Evolutionary conservation across 306 rosid genomes (phyloP).

Genomic region (Cucurbita pepo): DNA sequence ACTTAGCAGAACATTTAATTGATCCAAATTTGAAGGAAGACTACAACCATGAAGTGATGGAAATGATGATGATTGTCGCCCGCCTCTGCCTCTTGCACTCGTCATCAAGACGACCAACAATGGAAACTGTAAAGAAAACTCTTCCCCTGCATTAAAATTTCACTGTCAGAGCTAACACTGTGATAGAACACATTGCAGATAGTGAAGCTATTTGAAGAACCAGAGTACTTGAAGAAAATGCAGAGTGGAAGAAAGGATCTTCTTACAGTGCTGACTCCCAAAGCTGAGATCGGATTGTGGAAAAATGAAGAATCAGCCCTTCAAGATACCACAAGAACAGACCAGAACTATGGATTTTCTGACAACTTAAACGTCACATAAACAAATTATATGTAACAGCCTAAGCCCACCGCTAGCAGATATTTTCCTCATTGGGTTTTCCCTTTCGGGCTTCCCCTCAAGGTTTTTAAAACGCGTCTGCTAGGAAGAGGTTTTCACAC

Average conservation of each 20-base stretch:
- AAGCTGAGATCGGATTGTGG: conserved; percentile 6
- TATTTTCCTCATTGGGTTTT: too few species aligned
- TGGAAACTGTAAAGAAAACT: conserved; percentile 17
- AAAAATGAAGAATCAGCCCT: conserved; percentile 10
- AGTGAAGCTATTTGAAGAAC: conserved; percentile 27
- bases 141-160: not conserved
- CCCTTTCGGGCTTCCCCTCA: too few species aligned
- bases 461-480: too few species aligned
- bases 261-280: conserved; percentile 4
- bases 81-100: conserved; percentile 36
- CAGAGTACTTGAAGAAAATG: conserved; percentile 27
- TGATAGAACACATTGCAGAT: conserved; percentile 13
- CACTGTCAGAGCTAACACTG: not conserved
- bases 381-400: not conserved
- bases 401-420: too few species aligned
- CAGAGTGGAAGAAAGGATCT: conserved; percentile 21
- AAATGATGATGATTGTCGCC: conserved; percentile 26
- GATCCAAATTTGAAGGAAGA: conserved; percentile 24
- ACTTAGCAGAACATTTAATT: conserved; percentile 17
- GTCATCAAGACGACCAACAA: conserved; percentile 33
- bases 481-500: too few species aligned
- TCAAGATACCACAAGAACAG: not conserved
- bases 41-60: conserved; percentile 31
- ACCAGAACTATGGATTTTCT: not conserved
- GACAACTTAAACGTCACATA: conserved; percentile 4